Evolutionary conservation across 306 rosid genomes (phyloP).

Genomic region (Pterocarpus santalinus): DNA sequence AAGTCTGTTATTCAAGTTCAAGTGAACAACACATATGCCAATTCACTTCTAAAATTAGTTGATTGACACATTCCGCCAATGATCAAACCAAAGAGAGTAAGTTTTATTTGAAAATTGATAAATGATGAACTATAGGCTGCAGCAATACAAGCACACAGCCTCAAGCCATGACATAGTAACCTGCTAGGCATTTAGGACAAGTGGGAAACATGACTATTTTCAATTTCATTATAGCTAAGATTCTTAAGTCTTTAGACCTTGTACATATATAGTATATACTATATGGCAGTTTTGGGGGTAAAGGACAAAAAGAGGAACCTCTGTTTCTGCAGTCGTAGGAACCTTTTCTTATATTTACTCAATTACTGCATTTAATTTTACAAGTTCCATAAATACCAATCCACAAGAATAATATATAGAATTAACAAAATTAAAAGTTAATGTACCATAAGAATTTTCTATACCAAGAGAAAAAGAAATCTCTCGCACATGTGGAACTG

Average conservation of each 20-base stretch:
- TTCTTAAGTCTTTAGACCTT: not conserved
- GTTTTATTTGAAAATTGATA: not conserved
- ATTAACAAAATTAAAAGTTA: too few relatives aligned
- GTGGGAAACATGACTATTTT: not conserved
- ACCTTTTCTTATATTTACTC: not conserved
- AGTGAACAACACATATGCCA: not conserved
- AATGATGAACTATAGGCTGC: not conserved
- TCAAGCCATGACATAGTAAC: not conserved
- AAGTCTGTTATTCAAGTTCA: not conserved
- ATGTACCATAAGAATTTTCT: too few relatives aligned
- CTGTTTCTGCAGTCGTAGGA: not conserved
- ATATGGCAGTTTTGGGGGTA: not conserved
- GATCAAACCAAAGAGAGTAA: not conserved
- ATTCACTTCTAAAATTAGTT: slow-evolving; percentile 4
- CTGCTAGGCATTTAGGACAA: not conserved
- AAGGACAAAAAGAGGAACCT: not conserved
- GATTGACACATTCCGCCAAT: not conserved
- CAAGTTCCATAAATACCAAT: too few relatives aligned
- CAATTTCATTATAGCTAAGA: not conserved
- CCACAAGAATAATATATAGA: too few relatives aligned
- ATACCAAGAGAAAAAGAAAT: too few relatives aligned
- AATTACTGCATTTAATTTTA: not conserved
- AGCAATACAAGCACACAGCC: not conserved
- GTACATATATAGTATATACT: too few relatives aligned
- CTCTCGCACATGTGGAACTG: too few relatives aligned